phyloP scores from a whole-genome alignment of 2,329 filamentous ascomycete species.

The Curvularia verruculosa region DNA sequence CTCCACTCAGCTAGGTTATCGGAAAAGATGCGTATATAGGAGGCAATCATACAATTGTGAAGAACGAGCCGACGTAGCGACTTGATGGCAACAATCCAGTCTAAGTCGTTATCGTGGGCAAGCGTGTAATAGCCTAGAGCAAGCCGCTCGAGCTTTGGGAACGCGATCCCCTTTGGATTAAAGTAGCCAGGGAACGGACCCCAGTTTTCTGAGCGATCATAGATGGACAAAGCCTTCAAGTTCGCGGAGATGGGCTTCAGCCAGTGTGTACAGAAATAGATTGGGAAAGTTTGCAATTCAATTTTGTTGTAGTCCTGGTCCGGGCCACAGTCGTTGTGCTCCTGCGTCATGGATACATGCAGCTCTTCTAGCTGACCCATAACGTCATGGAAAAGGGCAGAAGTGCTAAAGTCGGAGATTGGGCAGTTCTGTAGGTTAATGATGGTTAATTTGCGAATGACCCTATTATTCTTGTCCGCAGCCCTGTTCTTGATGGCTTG shows the following conservation, averaged over 20 bases:
- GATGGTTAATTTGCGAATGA: background rate
- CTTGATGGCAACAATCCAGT: background rate
- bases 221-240: background rate
- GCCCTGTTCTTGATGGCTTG: background rate
- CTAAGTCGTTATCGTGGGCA: background rate
- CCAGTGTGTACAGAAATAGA: background rate
- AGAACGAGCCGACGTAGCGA: background rate
- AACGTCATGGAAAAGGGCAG: background rate
- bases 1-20: background rate
- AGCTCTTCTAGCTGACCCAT: background rate
- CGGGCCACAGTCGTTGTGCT: background rate
- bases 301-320: background rate
- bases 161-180: background rate
- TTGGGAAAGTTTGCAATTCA: background rate
- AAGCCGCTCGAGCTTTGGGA: background rate
- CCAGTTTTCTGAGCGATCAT: background rate
- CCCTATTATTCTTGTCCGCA: background rate
- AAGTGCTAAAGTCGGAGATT: background rate
- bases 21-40: background rate
- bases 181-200: background rate
- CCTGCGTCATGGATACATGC: background rate
- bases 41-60: background rate
- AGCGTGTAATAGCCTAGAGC: background rate
- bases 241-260: background rate
- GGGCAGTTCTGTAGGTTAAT: background rate